phyloP scores from a whole-genome alignment of 768 basidiomycete genomes.

The Suillus subalutaceus region DNA sequence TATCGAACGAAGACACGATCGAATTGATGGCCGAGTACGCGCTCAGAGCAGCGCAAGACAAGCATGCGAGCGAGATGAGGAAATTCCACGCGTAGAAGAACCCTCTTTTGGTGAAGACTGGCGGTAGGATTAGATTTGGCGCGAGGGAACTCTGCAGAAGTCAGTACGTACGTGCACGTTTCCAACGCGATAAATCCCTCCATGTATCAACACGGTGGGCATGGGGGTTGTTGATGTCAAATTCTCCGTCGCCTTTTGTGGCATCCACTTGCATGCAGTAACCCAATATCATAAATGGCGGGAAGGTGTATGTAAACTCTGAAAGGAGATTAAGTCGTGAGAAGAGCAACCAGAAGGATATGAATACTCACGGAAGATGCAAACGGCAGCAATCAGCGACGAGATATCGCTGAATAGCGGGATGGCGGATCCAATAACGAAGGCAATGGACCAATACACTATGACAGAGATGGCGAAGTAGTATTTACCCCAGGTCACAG shows the following conservation, averaged over 20 bases:
- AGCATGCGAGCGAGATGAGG: constrained; percentile 44
- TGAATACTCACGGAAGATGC: constrained; percentile 47
- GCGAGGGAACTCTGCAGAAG: neutral
- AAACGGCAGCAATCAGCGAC: constrained; percentile 56
- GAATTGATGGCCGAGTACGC: constrained; percentile 44
- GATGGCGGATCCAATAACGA: constrained; percentile 58
- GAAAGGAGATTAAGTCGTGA: constrained; percentile 29
- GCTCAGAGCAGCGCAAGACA: constrained; percentile 54
- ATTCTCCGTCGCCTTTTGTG: constrained; percentile 24
- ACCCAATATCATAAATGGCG: constrained; percentile 39
- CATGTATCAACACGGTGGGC: constrained; percentile 34
- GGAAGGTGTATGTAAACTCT: constrained; percentile 43
- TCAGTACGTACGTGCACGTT: constrained; percentile 29
- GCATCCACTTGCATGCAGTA: constrained; percentile 33
- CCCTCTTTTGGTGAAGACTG: constrained; percentile 29
- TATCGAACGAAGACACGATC: constrained; percentile 46
- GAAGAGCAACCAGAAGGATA: constrained; percentile 40
- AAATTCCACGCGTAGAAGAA: constrained; percentile 59
- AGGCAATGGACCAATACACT: constrained; percentile 41
- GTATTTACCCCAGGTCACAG: constrained; percentile 37
- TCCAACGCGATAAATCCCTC: constrained; percentile 31
- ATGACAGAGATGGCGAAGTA: constrained; percentile 29
- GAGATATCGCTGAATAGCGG: constrained; percentile 60
- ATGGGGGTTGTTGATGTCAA: constrained; percentile 28
- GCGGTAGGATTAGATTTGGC: neutral